phyloP scores from a whole-genome alignment of 805 yeast genomes.

The Saccharomycopsis oosterbeekiorum region DNA sequence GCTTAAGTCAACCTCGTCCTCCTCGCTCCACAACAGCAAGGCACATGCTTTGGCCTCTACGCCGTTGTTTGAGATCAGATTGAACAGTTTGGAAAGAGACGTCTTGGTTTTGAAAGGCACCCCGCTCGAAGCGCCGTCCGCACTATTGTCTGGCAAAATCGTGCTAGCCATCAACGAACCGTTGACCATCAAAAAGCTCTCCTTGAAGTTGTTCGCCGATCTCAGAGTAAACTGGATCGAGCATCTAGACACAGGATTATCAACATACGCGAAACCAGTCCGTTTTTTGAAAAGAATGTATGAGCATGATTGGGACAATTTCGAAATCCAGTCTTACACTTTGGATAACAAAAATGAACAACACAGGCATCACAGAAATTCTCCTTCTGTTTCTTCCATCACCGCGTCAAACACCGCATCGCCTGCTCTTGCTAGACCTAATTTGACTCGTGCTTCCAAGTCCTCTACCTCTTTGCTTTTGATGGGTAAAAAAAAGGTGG shows the following conservation, averaged over 20 bases:
- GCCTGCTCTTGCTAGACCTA: background rate
- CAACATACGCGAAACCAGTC: constrained; percentile 34
- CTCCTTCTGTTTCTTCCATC: background rate
- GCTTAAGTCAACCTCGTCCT: background rate
- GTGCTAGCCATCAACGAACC: constrained; percentile 72
- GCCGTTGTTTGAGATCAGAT: constrained; percentile 41
- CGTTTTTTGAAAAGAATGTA: constrained; percentile 53
- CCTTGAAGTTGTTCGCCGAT: constrained; percentile 57
- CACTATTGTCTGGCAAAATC: constrained; percentile 64
- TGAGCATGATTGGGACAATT: constrained; percentile 71
- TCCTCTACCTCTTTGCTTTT: constrained; percentile 10
- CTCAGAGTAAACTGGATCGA: constrained; percentile 60
- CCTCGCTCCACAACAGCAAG: background rate
- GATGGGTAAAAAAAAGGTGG: background rate
- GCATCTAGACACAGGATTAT: constrained; percentile 34
- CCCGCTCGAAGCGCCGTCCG: constrained; percentile 68
- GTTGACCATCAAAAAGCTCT: constrained; percentile 51
- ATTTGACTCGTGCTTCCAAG: constrained; percentile 3
- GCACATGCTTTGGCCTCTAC: background rate
- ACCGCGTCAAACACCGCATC: background rate
- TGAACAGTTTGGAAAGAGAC: constrained; percentile 62
- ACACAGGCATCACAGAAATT: background rate
- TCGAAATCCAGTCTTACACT: constrained; percentile 39
- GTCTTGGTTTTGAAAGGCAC: constrained; percentile 75
- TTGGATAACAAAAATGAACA: constrained; percentile 18